Conservation (phyloP, 2,329 filamentous ascomycete genomes). For the Ceratocystis huliohia region DNA sequence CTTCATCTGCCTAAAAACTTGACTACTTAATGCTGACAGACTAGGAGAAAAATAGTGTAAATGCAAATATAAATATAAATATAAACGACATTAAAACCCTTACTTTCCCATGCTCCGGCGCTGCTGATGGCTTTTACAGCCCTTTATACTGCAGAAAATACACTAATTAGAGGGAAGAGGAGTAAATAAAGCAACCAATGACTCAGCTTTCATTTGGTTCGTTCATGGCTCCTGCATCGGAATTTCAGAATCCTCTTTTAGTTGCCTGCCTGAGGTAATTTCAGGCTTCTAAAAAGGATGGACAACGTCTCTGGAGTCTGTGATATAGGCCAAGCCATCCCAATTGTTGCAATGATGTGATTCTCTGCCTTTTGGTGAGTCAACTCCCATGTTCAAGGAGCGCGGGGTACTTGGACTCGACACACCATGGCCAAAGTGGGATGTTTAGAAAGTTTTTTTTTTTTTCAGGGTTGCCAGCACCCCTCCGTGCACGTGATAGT, state of each 20-base stretch:
- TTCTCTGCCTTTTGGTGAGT: background rate
- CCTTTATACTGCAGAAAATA: conserved; percentile 7
- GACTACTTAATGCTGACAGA: background rate
- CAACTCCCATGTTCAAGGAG: background rate
- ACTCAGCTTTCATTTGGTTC: conserved; percentile 17
- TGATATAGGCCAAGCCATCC: background rate
- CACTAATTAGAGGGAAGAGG: background rate
- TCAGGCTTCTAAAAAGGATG: background rate
- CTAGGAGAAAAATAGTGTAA: background rate
- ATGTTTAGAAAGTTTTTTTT: background rate
- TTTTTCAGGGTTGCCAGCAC: background rate
- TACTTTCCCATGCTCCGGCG: background rate
- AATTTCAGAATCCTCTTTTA: background rate
- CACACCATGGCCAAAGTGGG: background rate
- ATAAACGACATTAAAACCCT: background rate
- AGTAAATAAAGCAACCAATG: conserved; percentile 15
- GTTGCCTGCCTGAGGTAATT: background rate
- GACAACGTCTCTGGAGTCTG: background rate
- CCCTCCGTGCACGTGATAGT: background rate
- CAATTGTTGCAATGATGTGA: background rate
- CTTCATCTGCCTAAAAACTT: background rate
- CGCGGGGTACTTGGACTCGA: background rate
- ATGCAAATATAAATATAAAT: background rate
- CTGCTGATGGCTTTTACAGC: background rate
- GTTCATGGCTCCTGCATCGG: conserved; percentile 18